Evolutionary conservation across 2,329 filamentous ascomycete species (phyloP), one percentile per base, ranked within the genome.

Genomic region (Pseudocercospora cruenta): DNA sequence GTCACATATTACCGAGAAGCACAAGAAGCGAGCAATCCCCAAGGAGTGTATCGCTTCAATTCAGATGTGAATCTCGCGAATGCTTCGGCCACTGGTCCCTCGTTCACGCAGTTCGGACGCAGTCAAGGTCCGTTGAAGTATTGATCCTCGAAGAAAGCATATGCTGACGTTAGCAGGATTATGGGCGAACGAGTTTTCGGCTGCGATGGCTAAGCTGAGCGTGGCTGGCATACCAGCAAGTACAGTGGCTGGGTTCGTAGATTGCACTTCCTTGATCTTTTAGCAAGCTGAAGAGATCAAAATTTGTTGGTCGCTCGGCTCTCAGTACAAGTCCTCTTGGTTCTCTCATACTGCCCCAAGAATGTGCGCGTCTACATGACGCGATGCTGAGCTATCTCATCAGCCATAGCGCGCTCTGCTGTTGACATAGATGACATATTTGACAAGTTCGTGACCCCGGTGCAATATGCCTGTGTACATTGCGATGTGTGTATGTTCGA

Each of bases 1-100:
- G 80, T 80, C 0, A 73, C 77, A 10, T 87, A 82, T 72, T 87
- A 85, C 72, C 66, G 73, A 31, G 61, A 78, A 60, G 77, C 75
- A n/a, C 63, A 74, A 21, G 71, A 69, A 24, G 9, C 43, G 1
- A 51, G 28, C 1, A 71, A 10, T 60, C 69, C 1, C 21, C 55
- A 65, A 6, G 71, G 70, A 8, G 65, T 75, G 8, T 66, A 75
- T 24, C 70, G 74, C 36, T 75, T 79, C 54, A 72, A 74, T 4
- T 72, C 69, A 26, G 77, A 79, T 60, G 69, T 69, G 26, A 76
- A 76, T 58, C 65, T 79, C 14, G 53, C 61, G 19, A 62, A 59
- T 43, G 51, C 58, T n/a, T 60, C 59, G 19, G 65, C 58, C 7
- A 55, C 60, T 47, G 64, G 64, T 14, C 26, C 45, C 8, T 57